Evolutionary conservation across 768 basidiomycete species (phyloP), one percentile per base, ranked within the genome.

Genomic region (Postia placenta): DNA sequence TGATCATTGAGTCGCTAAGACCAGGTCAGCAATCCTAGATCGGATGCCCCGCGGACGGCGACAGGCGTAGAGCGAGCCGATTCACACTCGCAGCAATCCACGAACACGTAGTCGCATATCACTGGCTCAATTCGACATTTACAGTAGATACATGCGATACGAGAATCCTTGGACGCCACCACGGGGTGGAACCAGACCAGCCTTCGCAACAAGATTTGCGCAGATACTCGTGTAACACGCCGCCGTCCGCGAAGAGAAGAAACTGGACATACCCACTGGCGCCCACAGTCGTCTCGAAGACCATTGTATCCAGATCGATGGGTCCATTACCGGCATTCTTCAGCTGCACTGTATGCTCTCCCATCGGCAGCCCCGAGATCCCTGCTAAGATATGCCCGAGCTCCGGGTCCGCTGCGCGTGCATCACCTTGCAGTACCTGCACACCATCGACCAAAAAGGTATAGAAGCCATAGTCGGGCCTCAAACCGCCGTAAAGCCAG

Each of bases 241-340:
- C 15, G 17, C 38, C 25, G 30, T 33, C 30, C 15, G 30, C 30
- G 15, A 45, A 40, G 37, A 19, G 23, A 12, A 30, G 36, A 7
- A 38, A 20, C 20, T 48, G 50, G 26, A 64, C 66, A 55, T 59
- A 75, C 74, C 68, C 64, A 37, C 67, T 39, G 50, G 60, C 37
- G 7, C 70, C 73, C 28, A 74, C 56, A 45, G 64, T 67, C 4
- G 69, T 68, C 45, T 70, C 64, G 42, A 79, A 67, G 26, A 73
- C 62, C n/a, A 78, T 53, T 28, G 58, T 66, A 56, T 81, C 81
- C 49, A 81, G 68, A 56, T 81, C 80, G 42, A 81, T 67, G 1
- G 67, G 57, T 1, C 53, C 60, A 2, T 64, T 65, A 11, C 71
- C 74, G 0, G 69, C 71, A 54, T 71, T 75, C 17, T 72, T 75